Percentiles rank a stretch among this genome's conserved stretches.
Evolutionary conservation across 192 early-diverging fungal genomes (phyloP).

Genomic region (Phlyctochytrium arcticum): DNA sequence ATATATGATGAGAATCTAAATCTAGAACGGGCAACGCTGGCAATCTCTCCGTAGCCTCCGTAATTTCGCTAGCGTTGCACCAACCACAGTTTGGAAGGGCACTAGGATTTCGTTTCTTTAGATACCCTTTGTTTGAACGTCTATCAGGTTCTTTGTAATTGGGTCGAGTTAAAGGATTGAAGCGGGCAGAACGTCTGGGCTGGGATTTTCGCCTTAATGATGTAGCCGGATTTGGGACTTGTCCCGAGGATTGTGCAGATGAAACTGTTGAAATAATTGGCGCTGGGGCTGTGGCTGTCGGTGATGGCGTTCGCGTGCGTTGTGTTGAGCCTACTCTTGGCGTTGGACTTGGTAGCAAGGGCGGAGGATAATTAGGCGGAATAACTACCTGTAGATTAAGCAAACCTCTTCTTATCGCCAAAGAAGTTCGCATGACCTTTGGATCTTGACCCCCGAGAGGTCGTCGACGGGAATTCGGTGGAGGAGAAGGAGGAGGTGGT

Average conservation of each 20-base stretch:
- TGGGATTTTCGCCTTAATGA: too few relatives aligned
- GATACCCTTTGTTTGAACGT: neutral
- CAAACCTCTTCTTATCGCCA: neutral
- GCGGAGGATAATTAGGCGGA: neutral
- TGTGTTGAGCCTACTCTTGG: too few relatives aligned
- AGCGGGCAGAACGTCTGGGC: too few relatives aligned
- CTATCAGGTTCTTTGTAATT: neutral
- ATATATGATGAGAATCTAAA: too few relatives aligned
- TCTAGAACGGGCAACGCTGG: too few relatives aligned
- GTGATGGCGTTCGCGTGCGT: too few relatives aligned
- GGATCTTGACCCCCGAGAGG: neutral
- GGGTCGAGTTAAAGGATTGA: too few relatives aligned
- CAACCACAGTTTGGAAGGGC: too few relatives aligned
- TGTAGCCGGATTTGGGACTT: neutral
- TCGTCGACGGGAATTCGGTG: neutral
- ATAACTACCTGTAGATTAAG: neutral
- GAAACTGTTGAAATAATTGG: neutral
- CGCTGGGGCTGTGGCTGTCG: too few relatives aligned
- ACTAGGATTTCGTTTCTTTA: too few relatives aligned
- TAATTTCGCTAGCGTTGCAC: too few relatives aligned
- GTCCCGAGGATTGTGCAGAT: neutral
- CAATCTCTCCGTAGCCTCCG: too few relatives aligned
- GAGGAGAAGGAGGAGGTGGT: neutral
- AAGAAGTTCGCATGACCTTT: neutral
- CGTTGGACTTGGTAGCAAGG: neutral